Percentiles rank a stretch among this genome's conserved stretches.
Evolutionary conservation across 768 basidiomycete genomes (phyloP).

Genomic region (Phylloporus sp.): DNA sequence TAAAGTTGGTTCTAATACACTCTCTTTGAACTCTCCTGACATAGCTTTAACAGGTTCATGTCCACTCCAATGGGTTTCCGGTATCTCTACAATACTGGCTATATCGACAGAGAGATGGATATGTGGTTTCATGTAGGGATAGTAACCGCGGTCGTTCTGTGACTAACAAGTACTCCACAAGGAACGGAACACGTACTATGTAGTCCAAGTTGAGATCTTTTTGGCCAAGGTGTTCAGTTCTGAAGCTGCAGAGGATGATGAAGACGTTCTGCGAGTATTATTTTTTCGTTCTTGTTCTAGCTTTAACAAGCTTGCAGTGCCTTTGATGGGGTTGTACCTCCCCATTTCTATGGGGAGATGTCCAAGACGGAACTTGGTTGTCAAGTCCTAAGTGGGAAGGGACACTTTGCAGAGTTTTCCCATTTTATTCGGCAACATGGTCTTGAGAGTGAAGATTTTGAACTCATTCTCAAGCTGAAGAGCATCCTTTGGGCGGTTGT

Average conservation of each 20-base stretch:
- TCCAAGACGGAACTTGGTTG: constrained; percentile 95
- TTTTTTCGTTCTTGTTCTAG: neutral
- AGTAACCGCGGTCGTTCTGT: neutral
- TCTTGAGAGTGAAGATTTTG: constrained; percentile 76
- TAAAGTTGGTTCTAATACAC: constrained; percentile 56
- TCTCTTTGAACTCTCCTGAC: neutral
- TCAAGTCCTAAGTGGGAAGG: constrained; percentile 83
- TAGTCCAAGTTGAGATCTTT: constrained; percentile 91
- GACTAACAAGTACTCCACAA: constrained; percentile 31
- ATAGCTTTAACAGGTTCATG: constrained; percentile 64
- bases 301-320: constrained; percentile 37
- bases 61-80: constrained; percentile 90
- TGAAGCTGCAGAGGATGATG: constrained; percentile 56
- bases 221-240: constrained; percentile 73
- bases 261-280: constrained; percentile 50
- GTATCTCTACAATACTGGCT: constrained; percentile 86
- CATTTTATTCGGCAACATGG: constrained; percentile 87
- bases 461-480: constrained; percentile 85
- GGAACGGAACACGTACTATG: constrained; percentile 93
- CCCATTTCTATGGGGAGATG: constrained; percentile 98
- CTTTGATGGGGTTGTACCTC: constrained; percentile 84
- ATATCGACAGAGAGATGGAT: constrained; percentile 94
- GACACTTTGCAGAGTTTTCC: constrained; percentile 88
- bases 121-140: constrained; percentile 86
- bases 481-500: constrained; percentile 97